Conservation (phyloP, 768 basidiomycete genomes). For the Phanerodontia chrysosporium region DNA sequence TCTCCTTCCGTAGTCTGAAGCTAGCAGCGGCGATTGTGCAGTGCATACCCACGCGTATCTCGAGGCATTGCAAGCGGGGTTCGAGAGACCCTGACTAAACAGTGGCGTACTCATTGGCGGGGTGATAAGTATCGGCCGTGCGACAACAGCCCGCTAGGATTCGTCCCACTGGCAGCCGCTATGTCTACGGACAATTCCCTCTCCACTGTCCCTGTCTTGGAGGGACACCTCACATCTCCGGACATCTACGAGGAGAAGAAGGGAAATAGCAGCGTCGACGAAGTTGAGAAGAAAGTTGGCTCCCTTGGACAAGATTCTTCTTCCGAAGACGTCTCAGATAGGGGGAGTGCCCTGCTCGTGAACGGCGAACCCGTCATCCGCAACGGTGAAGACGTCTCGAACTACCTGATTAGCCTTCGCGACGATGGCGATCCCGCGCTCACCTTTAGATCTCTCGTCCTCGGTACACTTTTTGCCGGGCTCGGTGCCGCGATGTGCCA, state of each 20-base stretch:
- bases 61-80: neutral
- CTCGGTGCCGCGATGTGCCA: conserved; percentile 56
- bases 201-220: conserved; percentile 6
- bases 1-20: neutral
- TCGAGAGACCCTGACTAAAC: too few species aligned
- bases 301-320: neutral
- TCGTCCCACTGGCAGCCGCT: neutral
- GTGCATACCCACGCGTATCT: neutral
- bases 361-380: conserved; percentile 28
- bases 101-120: too few species aligned
- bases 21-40: neutral
- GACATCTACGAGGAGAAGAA: conserved; percentile 6
- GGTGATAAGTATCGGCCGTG: neutral
- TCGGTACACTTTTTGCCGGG: conserved; percentile 54
- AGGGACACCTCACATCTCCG: neutral
- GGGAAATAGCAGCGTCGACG: neutral
- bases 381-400: conserved; percentile 46
- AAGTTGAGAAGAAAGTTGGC: conserved; percentile 3
- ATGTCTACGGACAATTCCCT: conserved; percentile 6
- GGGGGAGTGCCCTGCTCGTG: conserved; percentile 13
- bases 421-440: conserved; percentile 55
- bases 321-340: conserved; percentile 4
- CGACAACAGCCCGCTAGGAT: neutral
- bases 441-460: conserved; percentile 50
- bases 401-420: conserved; percentile 48